Conservation (phyloP, 306 rosid species). For the Malus orientalis region DNA sequence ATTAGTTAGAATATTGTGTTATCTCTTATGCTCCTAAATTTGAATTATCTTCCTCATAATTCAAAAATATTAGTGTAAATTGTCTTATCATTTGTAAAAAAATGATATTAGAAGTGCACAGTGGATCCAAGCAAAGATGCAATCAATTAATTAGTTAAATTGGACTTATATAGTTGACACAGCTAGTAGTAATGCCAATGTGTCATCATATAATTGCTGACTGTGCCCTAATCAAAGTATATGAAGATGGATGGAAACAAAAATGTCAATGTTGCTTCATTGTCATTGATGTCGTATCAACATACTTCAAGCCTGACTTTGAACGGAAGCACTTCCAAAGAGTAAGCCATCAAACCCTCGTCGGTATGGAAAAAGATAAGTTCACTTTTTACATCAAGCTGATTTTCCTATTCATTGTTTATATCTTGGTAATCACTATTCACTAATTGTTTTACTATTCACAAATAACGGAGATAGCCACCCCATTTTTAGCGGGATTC, state of each 20-base stretch:
- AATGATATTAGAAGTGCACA: neutral
- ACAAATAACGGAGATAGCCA: neutral
- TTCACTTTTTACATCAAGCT: neutral
- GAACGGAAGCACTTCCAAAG: neutral
- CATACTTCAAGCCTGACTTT: neutral
- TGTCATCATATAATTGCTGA: neutral
- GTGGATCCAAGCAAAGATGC: neutral
- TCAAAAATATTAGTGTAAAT: too few species aligned
- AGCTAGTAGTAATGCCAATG: neutral
- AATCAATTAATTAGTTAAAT: too few species aligned
- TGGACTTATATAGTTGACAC: neutral
- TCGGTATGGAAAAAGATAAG: neutral
- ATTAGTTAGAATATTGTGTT: too few species aligned
- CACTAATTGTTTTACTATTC: neutral
- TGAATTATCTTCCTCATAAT: too few species aligned
- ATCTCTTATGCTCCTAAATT: too few species aligned
- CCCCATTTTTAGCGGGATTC: neutral
- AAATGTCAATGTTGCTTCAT: constrained; percentile 1
- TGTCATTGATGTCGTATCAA: neutral
- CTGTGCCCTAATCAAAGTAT: neutral
- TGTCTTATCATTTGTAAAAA: neutral
- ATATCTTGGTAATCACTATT: neutral
- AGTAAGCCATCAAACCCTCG: neutral
- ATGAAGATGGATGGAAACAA: neutral
- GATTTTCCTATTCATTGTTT: neutral